Conservation (phyloP, 192 early-diverging fungal genomes). For the Coemansia sp. region DNA sequence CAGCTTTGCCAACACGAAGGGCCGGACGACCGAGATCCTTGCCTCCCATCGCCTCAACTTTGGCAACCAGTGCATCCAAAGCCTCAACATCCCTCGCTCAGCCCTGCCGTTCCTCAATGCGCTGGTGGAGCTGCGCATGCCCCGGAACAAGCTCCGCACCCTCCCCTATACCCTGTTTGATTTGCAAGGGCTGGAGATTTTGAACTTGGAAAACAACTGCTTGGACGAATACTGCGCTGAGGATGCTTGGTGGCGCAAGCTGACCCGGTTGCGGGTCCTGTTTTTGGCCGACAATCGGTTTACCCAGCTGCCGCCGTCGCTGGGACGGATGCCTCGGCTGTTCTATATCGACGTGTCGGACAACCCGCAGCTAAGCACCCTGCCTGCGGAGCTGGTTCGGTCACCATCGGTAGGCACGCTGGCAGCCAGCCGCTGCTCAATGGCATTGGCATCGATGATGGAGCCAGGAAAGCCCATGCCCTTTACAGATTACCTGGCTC, state of each 20-base stretch:
- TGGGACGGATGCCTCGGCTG: conserved; percentile 34
- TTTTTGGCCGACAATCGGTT: conserved; percentile 37
- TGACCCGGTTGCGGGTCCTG: conserved; percentile 34
- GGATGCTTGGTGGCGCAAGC: conserved; percentile 16
- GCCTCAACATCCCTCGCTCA: conserved; percentile 23
- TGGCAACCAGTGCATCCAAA: conserved; percentile 32
- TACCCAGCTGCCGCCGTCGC: conserved; percentile 21
- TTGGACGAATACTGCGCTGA: conserved; percentile 17
- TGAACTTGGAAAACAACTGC: conserved; percentile 40
- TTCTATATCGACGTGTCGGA: conserved; percentile 49
- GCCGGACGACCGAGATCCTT: conserved; percentile 33
- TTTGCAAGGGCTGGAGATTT: conserved; percentile 39
- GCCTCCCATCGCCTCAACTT: conserved; percentile 45
- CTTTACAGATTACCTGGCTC: neutral
- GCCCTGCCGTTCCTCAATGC: conserved; percentile 15
- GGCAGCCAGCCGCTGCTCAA: conserved; percentile 30
- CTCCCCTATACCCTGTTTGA: conserved; percentile 35
- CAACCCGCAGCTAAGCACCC: conserved; percentile 10
- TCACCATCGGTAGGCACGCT: conserved; percentile 31
- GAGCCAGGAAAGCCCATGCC: neutral
- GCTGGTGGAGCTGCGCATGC: conserved; percentile 44
- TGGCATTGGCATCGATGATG: conserved; percentile 1
- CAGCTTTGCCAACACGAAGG: conserved; percentile 11
- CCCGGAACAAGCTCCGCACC: conserved; percentile 36
- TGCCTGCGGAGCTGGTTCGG: conserved; percentile 31